Percentiles rank a stretch among this genome's conserved stretches.
Evolutionary conservation across 495 filamentous ascomycete genomes (phyloP).

Genomic region (Lophiostoma macrostomum): DNA sequence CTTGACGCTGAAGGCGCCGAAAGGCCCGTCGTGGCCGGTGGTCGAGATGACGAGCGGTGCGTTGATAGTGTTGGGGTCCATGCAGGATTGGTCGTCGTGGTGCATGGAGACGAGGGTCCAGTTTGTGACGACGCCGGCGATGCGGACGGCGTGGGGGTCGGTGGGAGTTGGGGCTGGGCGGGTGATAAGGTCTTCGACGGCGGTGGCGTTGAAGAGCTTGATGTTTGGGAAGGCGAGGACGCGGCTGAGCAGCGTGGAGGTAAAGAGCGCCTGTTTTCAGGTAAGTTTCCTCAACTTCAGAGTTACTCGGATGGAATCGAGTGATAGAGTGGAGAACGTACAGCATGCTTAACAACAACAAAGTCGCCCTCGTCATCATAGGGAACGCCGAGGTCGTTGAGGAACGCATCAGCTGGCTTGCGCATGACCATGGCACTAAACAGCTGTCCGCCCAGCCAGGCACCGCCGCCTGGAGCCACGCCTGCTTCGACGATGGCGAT

Average conservation of each 20-base stretch:
- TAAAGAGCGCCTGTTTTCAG: conserved; percentile 64
- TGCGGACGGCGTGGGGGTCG: conserved; percentile 53
- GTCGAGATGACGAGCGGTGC: conserved; percentile 80
- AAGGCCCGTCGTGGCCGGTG: conserved; percentile 87
- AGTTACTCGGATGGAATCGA: neutral
- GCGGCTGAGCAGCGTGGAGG: conserved; percentile 74
- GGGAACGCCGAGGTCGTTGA: conserved; percentile 74
- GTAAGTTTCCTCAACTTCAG: neutral
- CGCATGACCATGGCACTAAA: conserved; percentile 94
- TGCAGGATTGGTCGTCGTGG: conserved; percentile 89
- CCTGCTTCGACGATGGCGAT: conserved; percentile 87
- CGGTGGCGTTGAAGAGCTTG: conserved; percentile 92
- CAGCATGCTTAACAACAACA: conserved; percentile 87
- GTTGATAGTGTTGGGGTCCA: conserved; percentile 96
- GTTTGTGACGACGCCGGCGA: conserved; percentile 89
- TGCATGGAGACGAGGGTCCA: conserved; percentile 90
- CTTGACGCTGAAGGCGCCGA: conserved; percentile 86
- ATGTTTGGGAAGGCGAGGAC: conserved; percentile 82
- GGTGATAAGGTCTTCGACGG: conserved; percentile 88
- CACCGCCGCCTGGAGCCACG: conserved; percentile 83
- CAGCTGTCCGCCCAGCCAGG: conserved; percentile 89
- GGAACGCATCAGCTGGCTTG: conserved; percentile 81
- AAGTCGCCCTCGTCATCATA: conserved; percentile 84
- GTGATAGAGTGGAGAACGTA: conserved; percentile 4
- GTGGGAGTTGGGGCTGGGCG: conserved; percentile 45